A percentile compares a stretch with the other conserved stretches of the same genome.
These are phyloP conservation scores for Tylopilus sp. DNA, from an alignment of 768 basidiomycete species.

Conservation along the genomic window DNA sequence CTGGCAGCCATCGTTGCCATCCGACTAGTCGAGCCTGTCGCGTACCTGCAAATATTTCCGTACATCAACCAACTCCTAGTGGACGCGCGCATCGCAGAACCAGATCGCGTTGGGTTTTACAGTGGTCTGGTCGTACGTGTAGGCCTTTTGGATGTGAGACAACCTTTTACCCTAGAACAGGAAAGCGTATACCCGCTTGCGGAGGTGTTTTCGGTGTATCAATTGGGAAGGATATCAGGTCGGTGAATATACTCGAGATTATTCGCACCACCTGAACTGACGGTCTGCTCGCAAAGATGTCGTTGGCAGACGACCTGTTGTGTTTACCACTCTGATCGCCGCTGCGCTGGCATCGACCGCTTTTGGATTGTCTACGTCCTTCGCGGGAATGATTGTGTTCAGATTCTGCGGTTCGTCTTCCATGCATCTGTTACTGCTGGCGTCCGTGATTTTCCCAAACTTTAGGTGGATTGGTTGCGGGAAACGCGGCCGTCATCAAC, in stretches of 20 bases:
- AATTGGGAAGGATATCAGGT: neutral
- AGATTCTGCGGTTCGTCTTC: slow-evolving; percentile 53
- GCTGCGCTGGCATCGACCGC: slow-evolving; percentile 47
- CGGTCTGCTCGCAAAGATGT: too few species aligned
- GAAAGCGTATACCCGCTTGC: neutral
- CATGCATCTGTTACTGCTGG: too few species aligned
- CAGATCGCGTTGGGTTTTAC: neutral
- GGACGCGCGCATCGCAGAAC: slow-evolving; percentile 47
- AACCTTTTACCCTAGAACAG: too few species aligned
- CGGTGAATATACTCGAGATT: too few species aligned
- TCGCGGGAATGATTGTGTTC: slow-evolving; percentile 44
- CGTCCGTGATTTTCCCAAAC: neutral
- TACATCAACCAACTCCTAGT: slow-evolving; percentile 2
- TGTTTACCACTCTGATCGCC: slow-evolving; percentile 51
- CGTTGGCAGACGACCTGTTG: slow-evolving; percentile 59
- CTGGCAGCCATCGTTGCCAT: neutral
- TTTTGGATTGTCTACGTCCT: slow-evolving; percentile 55
- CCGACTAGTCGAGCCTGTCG: neutral
- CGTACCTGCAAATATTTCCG: neutral
- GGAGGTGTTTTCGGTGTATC: neutral
- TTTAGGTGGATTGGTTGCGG: slow-evolving; percentile 55
- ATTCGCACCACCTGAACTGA: too few species aligned
- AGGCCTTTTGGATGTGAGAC: too few species aligned
- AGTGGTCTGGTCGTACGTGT: neutral
- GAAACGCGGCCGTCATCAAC: slow-evolving; percentile 59